Base-by-base conservation (phyloP, 495 filamentous ascomycete species). In the Aspergillus sclerotiicarbonarius region DNA sequence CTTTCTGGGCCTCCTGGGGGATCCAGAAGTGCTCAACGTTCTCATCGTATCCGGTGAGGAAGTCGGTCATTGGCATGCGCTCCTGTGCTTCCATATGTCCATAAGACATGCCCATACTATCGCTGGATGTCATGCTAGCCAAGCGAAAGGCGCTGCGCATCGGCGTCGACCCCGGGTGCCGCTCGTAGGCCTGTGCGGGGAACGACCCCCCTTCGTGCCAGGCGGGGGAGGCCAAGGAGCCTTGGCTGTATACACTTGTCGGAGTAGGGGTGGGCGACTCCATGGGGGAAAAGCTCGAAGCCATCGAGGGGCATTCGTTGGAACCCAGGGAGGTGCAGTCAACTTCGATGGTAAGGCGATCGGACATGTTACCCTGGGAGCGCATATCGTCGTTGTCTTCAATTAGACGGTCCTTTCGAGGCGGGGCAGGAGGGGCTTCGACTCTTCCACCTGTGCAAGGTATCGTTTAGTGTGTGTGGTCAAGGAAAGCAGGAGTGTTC, bases 301-400 rank as follows among this genome's bases (percentile, higher is more conserved):
- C 71, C 72, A 76, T 77, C 18, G 74, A 77, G n/a, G 73, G 74
- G 63, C 74, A 79, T 54, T 74, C 73, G 67, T 68, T 77, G 25
- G 75, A 69, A 54, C 74, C 73, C 64, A 77, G 55, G 30, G 74
- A 73, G 37, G 67, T 70, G 54, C 75, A 75, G 41, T 79, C 75
- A 52, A 79, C 65, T 60, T 79, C 76, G 46, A 78, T 69, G 39
- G 76, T 75, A 29, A 78, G 62, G 54, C 71, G 70, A 63, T 76
- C 75, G 18, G 72, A 70, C 45, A 75, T 70, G 43, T 70, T 73
- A 48, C 66, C 65, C 61, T 76, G 73, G 31, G 69, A 48, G 72
- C 73, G 71, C 74, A 79, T 77, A 6, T 77, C 71, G 66, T 71
- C 71, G 51, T 58, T 32, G 33, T 69, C 66, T 54, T 68, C 67